Conservation (phyloP, 345 rosid genomes). For the Clausena lansium region DNA sequence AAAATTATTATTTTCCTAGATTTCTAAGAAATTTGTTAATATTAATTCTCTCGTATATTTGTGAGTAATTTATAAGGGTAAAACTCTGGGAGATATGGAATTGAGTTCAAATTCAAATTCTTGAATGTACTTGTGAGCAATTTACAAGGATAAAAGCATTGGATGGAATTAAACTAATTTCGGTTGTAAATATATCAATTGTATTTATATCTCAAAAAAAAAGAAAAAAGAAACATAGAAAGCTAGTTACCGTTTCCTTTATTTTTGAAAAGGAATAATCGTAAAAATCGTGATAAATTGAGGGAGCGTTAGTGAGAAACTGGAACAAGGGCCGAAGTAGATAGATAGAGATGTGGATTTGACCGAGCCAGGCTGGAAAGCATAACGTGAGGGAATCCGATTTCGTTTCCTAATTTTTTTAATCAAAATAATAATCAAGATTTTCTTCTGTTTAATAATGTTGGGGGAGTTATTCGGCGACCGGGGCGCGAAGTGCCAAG, state of each 20-base stretch:
- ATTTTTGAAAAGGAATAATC: background rate
- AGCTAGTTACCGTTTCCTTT: too few relatives aligned
- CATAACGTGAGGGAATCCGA: constrained; percentile 14
- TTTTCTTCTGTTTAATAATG: background rate
- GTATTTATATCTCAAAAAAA: background rate
- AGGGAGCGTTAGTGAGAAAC: background rate
- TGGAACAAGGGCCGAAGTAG: background rate
- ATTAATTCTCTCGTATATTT: too few relatives aligned
- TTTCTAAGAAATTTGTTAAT: too few relatives aligned
- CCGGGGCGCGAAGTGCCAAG: background rate
- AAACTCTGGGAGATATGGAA: accelerated
- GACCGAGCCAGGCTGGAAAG: constrained; percentile 44
- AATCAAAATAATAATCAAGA: background rate
- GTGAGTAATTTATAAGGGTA: too few relatives aligned
- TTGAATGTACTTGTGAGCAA: too few relatives aligned
- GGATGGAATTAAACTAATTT: too few relatives aligned
- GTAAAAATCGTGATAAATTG: constrained; percentile 14
- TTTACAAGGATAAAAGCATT: too few relatives aligned
- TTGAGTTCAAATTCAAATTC: too few relatives aligned
- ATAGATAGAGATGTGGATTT: constrained; percentile 13
- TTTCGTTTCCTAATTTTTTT: background rate
- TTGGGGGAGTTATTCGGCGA: background rate
- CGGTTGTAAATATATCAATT: too few relatives aligned
- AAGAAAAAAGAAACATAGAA: too few relatives aligned
- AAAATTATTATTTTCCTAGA: too few relatives aligned